A percentile compares a stretch with the other conserved stretches of the same genome.
Evolutionary conservation across 2,329 filamentous ascomycete species (phyloP).

Genomic region (Celoporthe dispersa): DNA sequence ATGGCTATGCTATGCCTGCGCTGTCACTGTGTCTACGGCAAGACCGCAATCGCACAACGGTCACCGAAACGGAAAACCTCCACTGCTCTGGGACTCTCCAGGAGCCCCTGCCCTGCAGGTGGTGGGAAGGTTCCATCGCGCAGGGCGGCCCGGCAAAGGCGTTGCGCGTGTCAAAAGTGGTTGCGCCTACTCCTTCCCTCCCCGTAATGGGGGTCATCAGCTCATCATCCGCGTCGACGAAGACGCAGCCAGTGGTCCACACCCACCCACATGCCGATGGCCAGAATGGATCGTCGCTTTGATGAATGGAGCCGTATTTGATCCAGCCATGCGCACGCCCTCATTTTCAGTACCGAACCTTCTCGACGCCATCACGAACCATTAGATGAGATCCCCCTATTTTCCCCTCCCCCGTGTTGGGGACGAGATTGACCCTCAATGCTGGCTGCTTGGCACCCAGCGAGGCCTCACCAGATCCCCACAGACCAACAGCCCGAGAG

Average conservation of each 20-base stretch:
- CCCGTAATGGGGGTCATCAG: not conserved
- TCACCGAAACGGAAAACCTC: not conserved
- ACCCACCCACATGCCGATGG: constrained; percentile 1
- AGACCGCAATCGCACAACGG: constrained; percentile 1
- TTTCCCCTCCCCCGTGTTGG: not conserved
- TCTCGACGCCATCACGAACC: not conserved
- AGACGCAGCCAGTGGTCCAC: constrained; percentile 1
- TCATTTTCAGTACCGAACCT: constrained; percentile 1
- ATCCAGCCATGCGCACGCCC: not conserved
- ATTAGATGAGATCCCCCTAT: constrained; percentile 7
- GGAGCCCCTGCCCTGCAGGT: not conserved
- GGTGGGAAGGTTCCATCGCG: not conserved
- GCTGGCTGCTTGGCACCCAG: not conserved
- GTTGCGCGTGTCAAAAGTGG: constrained; percentile 4
- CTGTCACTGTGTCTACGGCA: not conserved
- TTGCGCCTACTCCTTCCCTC: not conserved
- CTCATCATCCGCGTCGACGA: not conserved
- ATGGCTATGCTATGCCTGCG: too few species aligned
- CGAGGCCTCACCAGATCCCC: not conserved
- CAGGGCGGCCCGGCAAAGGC: not conserved
- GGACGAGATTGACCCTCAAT: not conserved
- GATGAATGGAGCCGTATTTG: constrained; percentile 4
- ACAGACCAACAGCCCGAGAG: not conserved
- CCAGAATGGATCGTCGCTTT: not conserved
- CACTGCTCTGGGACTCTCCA: not conserved